These are phyloP conservation scores for Penicillium paradoxum DNA, from an alignment of 495 filamentous ascomycete species.

Conservation along the genomic window DNA sequence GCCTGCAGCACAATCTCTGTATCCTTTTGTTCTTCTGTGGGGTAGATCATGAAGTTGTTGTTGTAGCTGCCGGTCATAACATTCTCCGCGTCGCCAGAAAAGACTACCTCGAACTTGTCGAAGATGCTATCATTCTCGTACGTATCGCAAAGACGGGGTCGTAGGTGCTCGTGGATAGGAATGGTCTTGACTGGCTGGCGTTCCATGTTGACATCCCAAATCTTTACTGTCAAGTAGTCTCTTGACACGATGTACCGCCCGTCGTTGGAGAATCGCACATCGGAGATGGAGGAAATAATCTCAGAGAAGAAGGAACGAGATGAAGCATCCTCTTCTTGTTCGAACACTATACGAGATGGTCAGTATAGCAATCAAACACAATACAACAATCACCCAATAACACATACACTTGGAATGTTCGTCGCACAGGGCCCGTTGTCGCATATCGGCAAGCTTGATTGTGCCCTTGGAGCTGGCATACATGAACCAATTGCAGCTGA, in stretches of 20 bases:
- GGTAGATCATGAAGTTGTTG: constrained; percentile 99
- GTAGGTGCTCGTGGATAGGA: constrained; percentile 94
- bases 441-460: constrained; percentile 98
- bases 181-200: constrained; percentile 95
- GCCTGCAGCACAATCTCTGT: constrained; percentile 96
- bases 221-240: constrained; percentile 98
- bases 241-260: constrained; percentile 95
- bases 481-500: constrained; percentile 99
- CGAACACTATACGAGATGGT: constrained; percentile 63
- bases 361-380: constrained; percentile 13
- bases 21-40: constrained; percentile 89
- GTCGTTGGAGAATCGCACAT: constrained; percentile 94
- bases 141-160: constrained; percentile 91
- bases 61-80: constrained; percentile 99
- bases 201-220: constrained; percentile 99
- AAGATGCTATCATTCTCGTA: constrained; percentile 99
- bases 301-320: constrained; percentile 99
- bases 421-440: constrained; percentile 92
- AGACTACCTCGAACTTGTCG: constrained; percentile 99
- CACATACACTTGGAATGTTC: constrained; percentile 87
- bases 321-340: constrained; percentile 98
- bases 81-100: constrained; percentile 96
- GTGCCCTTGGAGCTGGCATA: constrained; percentile 99
- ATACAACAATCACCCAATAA: background rate
- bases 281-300: constrained; percentile 98